Evolutionary conservation across 805 yeast species (phyloP), one percentile per base, ranked within the genome.

Genomic region (Teunomyces panamensis): DNA sequence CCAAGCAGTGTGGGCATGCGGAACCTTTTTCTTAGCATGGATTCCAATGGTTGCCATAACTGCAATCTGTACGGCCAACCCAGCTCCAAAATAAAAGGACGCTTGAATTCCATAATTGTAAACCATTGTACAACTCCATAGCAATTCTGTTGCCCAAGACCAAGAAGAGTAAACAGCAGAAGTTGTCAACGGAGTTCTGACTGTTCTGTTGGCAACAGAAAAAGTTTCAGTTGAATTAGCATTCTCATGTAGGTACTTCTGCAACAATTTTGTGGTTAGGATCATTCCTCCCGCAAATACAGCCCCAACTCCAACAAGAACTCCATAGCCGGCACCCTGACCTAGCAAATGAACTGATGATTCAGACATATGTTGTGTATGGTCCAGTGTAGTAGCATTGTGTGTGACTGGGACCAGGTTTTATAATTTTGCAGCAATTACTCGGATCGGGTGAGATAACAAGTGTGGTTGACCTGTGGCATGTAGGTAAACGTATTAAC

Each of bases 91-190:
- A 53, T 55, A 63, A 24, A 45, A 59, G n/a, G 57, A 46, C 13
- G 59, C 56, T 54, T 55, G 57, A 16, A 62, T 47, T 8, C 67
- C 66, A 45, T 62, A 63, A 34, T 50, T 52, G 34, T 59, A 62
- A 3, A 60, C 62, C 61, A 60, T 60, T 3, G 64, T 55, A n/a
- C 53, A 48, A 9, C 55, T 58, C 59, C 60, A 57, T 32, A 63
- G 50, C 20, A 63, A 50, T 39, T 62, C 66, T 11, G 64, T 59
- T 4, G 66, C 60, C 67, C 66, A 63, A 9, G 61, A 55, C 67
- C 67, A 63, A 9, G 60, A 54, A 43, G 56, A 51, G 43, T 59
- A 62, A 10, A 60, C 62, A 3, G 64, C 58, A 39, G 44, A 41
- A 5, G 26, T 27, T n/a, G 44, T 30, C 28, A 41, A 41, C 2